Evolutionary conservation across 2,329 filamentous ascomycete species (phyloP).

Genomic region (Dichotomopilus funicola): DNA sequence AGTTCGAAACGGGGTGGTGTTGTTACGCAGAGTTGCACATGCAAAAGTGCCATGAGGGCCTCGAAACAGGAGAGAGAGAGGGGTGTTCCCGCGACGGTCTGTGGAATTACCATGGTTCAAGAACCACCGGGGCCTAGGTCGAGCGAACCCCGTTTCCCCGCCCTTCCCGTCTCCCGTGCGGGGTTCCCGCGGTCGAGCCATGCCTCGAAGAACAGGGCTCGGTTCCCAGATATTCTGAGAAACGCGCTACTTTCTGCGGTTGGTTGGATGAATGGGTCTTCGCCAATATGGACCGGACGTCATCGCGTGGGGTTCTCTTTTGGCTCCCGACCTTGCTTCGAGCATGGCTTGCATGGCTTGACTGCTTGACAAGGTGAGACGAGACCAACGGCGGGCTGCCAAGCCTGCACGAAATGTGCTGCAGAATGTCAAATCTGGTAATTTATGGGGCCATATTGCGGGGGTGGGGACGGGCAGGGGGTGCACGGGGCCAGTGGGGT

Average conservation of each 20-base stretch:
- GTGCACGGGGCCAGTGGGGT: no score
- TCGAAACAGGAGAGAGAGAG: background rate
- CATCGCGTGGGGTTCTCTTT: conserved; percentile 1
- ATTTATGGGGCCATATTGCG: no score
- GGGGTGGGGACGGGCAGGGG: no score
- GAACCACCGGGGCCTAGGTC: background rate
- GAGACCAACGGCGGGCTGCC: no score
- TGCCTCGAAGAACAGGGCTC: background rate
- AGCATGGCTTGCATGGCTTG: no score
- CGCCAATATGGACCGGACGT: background rate
- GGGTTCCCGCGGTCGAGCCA: conserved; percentile 2
- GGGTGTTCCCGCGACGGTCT: background rate
- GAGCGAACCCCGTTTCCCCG: conserved; percentile 2
- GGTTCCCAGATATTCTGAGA: conserved; percentile 1
- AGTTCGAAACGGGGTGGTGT: background rate
- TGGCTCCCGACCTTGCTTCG: background rate
- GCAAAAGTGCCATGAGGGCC: background rate
- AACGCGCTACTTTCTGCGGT: background rate
- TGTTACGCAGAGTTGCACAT: background rate
- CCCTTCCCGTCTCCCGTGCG: conserved; percentile 8
- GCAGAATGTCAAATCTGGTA: no score
- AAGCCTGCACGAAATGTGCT: no score
- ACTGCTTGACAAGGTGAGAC: no score
- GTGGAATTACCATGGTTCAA: background rate
- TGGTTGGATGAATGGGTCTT: background rate